A percentile compares a stretch with the other conserved stretches of the same genome.
Evolutionary conservation across 2,329 filamentous ascomycete species (phyloP).

Genomic region (Trichoderma atroviride): DNA sequence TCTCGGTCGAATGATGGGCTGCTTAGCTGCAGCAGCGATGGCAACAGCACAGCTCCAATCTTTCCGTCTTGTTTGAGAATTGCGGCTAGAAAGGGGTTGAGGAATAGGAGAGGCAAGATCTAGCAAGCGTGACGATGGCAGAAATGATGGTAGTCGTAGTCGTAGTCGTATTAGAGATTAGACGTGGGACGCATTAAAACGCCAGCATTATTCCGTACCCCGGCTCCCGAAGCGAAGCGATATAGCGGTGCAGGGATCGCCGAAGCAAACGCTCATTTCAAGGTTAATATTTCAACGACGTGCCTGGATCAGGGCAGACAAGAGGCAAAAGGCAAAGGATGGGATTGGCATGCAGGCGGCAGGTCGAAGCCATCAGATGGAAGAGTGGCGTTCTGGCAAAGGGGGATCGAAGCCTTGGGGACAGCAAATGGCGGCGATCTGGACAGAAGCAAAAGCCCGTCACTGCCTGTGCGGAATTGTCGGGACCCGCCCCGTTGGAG

Average conservation of each 20-base stretch:
- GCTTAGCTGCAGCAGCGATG: neutral
- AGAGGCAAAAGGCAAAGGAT: neutral
- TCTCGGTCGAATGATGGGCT: neutral
- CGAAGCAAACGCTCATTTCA: slow-evolving; percentile 13
- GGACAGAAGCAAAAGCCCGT: neutral
- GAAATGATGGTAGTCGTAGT: too few relatives aligned
- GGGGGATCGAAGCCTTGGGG: neutral
- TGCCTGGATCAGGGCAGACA: neutral
- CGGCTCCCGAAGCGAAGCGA: slow-evolving; percentile 7
- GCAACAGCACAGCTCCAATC: neutral
- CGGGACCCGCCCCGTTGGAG: neutral
- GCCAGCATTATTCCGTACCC: slow-evolving; percentile 9
- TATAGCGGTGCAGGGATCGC: slow-evolving; percentile 2
- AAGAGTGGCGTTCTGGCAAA: neutral
- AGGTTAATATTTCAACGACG: slow-evolving; percentile 3
- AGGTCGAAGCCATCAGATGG: neutral
- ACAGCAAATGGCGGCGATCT: neutral
- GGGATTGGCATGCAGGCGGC: neutral
- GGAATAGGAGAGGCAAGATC: neutral
- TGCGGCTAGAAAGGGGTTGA: neutral
- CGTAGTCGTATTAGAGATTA: neutral
- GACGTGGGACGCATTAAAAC: slow-evolving; percentile 2
- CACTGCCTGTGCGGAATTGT: slow-evolving; percentile 3
- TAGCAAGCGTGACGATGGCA: neutral
- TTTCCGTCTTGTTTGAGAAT: neutral